Evolutionary conservation across 208 protist genomes (phyloP), one percentile per base, ranked within the genome.

Genomic region (Trypanosoma caninum): DNA sequence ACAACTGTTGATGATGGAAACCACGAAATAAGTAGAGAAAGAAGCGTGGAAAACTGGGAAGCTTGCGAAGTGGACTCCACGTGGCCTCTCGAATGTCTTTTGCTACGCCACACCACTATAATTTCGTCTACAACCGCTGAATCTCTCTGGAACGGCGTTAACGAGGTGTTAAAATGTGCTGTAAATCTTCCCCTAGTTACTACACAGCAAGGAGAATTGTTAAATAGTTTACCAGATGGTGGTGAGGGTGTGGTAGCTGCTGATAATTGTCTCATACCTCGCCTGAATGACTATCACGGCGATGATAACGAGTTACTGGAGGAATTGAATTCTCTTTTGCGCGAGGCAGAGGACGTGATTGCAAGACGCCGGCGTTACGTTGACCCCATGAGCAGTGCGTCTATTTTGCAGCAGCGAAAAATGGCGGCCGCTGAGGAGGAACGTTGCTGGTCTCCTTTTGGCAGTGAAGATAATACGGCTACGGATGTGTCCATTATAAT

Each of bases 41-140:
- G 16, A 11, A 14, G 1, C 1, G 25, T 4, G n/a, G n/a, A 13
- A 23, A 2, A 22, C 18, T 30, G 16, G 18, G 22, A 35, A 57
- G 16, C 52, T 25, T 6, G 33, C 16, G 11, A 67, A 37, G 55
- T 74, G 25, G 61, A 74, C 33, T 22, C 16, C 20, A 60, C 61
- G 23, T 69, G 65, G 52, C 65, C 75, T 28, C 40, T 87, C 23
- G 74, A 81, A 8, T 60, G 69, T 54, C 18, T 77, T 14, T 13
- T 78, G 4, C n/a, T 82, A 18, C 79, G 68, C 40, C 69, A 78
- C 54, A 82, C 80, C 5, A 59, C 60, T 22, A 41, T 68, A 14
- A 27, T 87, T 7, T 76, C 46, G 13, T 70, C 59, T 9, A 30
- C 51, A 2, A 62, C 68, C 3, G 69, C 72, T 13, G 31, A 13